Conservation (phyloP, 768 basidiomycete genomes). For the Sporobolomyces pararoseus region DNA sequence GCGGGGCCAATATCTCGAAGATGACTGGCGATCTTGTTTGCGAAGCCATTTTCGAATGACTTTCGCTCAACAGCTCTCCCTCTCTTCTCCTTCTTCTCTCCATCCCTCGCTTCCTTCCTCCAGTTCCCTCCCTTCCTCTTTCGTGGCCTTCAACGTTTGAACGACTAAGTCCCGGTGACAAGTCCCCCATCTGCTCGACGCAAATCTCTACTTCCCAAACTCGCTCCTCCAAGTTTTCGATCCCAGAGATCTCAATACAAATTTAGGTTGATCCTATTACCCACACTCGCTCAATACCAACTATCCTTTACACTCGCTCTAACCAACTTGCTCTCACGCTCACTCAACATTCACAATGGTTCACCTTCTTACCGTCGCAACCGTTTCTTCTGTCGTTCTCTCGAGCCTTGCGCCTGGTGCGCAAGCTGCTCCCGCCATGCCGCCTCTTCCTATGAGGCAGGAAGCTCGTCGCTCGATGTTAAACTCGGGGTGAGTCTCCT, state of each 20-base stretch:
- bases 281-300: background rate
- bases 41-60: slow-evolving; percentile 4
- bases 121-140: background rate
- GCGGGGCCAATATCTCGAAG: slow-evolving; percentile 4
- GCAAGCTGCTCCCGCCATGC: slow-evolving; percentile 29
- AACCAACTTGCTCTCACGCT: background rate
- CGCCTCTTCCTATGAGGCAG: slow-evolving; percentile 22
- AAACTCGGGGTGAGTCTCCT: slow-evolving; percentile 15
- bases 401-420: slow-evolving; percentile 32
- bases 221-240: background rate
- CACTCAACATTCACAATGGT: slow-evolving; percentile 22
- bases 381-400: slow-evolving; percentile 24
- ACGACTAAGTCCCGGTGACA: slow-evolving; percentile 33
- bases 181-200: slow-evolving; percentile 11
- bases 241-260: slow-evolving; percentile 20
- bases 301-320: slow-evolving; percentile 9
- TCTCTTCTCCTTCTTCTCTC: slow-evolving; percentile 5
- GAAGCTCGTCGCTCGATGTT: slow-evolving; percentile 25
- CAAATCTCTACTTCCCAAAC: background rate
- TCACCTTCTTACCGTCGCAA: slow-evolving; percentile 21
- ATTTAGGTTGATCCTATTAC: slow-evolving; percentile 29
- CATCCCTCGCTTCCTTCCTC: slow-evolving; percentile 8
- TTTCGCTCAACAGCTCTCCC: background rate
- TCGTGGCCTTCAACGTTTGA: slow-evolving; percentile 1
- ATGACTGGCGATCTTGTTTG: slow-evolving; percentile 14